These are phyloP conservation scores for Straminergon stramineum DNA, from an alignment of 225 moss, liverwort and hornwort species.

Conservation along the genomic window DNA sequence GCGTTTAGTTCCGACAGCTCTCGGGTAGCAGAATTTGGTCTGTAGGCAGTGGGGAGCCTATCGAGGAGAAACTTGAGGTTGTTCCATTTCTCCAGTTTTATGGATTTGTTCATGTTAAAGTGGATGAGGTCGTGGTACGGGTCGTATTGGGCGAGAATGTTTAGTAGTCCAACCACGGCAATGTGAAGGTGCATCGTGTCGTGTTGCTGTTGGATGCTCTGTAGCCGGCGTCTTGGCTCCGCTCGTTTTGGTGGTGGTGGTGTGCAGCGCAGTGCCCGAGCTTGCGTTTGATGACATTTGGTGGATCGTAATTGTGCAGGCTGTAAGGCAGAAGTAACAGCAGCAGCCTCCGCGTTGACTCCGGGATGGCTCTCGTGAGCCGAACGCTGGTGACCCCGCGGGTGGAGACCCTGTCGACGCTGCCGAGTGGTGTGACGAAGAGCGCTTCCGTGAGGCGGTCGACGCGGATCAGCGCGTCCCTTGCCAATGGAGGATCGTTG, in stretches of 20 bases:
- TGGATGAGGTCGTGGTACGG: background rate
- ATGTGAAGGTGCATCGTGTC: background rate
- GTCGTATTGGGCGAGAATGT: background rate
- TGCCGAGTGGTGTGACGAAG: background rate
- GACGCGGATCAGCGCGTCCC: background rate
- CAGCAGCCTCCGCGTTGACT: background rate
- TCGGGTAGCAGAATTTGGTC: background rate
- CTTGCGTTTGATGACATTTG: background rate
- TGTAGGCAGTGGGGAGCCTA: too few species aligned
- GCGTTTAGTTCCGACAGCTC: background rate
- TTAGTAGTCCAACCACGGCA: too few species aligned
- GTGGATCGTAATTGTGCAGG: background rate
- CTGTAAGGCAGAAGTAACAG: background rate
- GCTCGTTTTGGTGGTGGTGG: background rate
- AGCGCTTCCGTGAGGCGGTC: background rate
- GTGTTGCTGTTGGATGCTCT: background rate
- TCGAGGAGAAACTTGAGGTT: background rate
- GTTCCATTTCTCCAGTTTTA: background rate
- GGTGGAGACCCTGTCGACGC: background rate
- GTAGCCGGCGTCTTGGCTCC: background rate
- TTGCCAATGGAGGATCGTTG: background rate
- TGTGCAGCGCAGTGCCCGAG: background rate
- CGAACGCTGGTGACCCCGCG: conserved; percentile 4
- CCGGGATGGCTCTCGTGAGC: background rate
- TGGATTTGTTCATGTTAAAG: background rate